Evolutionary conservation across 208 protist genomes (phyloP), one percentile per base, ranked within the genome.

Genomic region (Trypanosoma melophagium): DNA sequence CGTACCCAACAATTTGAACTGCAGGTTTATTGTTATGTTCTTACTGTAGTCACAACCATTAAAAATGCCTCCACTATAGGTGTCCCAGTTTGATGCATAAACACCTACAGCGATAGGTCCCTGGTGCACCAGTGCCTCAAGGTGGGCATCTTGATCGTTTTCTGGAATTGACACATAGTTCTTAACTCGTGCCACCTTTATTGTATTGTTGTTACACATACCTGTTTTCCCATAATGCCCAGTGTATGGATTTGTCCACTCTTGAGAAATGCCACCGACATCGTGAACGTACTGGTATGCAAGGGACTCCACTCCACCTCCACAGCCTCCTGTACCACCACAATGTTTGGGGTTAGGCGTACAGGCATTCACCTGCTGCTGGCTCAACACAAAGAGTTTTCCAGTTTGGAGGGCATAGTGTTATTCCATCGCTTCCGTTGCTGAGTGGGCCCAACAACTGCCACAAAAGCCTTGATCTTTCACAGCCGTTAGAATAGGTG

Each of bases 361-460:
- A 79, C 97, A 98, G 49, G 96, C 81, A 17, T 95, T 95, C 51
- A 98, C 63, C 62, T 97, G 76, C 77, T 98, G 92, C 63, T 96
- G 90, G 22, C 91, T 97, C 2, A 98, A 74, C 14, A 84, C 80
- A 24, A 83, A 53, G 10, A 97, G 69, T 25, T 82, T 68, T 22
- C 76, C 73, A 7, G 75, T 91, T 17, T 69, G 69, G 8, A 96
- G 63, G 47, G 76, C 75, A 56, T 66, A 84, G 53, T 84, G 83
- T 3, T 81, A 85, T 71, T 98, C 96, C 57, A 96, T 81, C 17
- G 60, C 65, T 60, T 86, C 87, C 7, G 80, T 73, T 1, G 87
- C 74, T 5, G 70, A 83, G 41, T 81, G 79, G 1, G 79, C 78
- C 85, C 85, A 94, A 69, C 89, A 95, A 55, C 75, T 89, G 25